Percentiles rank a stretch among this genome's conserved stretches.
Conservation (phyloP, 257 asterid species). For the Thymus mandschuricus region DNA sequence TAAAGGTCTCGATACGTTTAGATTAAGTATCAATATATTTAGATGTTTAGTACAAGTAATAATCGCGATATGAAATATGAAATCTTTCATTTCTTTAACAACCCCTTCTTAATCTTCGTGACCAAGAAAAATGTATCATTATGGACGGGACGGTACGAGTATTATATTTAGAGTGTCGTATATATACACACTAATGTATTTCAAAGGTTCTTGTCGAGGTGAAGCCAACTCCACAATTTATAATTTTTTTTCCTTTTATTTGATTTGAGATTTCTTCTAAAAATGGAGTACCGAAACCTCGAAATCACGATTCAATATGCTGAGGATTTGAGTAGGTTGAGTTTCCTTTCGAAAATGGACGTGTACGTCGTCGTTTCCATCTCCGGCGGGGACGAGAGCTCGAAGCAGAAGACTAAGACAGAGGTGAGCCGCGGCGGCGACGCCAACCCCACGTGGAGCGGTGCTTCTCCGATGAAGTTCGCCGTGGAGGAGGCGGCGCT, state of each 20-base stretch:
- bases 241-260: background rate
- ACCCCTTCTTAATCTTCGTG: too few species aligned
- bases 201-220: too few species aligned
- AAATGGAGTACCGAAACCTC: slow-evolving; percentile 56
- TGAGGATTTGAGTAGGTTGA: slow-evolving; percentile 63
- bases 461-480: slow-evolving; percentile 56
- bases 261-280: background rate
- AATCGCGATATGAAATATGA: too few species aligned
- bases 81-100: too few species aligned
- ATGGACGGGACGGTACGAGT: too few species aligned
- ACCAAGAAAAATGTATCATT: too few species aligned
- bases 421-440: slow-evolving; percentile 53
- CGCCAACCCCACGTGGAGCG: slow-evolving; percentile 65
- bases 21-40: too few species aligned
- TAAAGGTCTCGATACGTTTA: too few species aligned
- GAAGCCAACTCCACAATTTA: background rate
- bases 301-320: slow-evolving; percentile 60
- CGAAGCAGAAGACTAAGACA: slow-evolving; percentile 51
- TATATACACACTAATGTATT: too few species aligned
- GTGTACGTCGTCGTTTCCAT: slow-evolving; percentile 62
- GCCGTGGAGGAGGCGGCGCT: slow-evolving; percentile 59
- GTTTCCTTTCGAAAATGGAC: slow-evolving; percentile 60
- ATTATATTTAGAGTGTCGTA: too few species aligned
- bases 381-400: slow-evolving; percentile 50
- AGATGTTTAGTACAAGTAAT: too few species aligned